Conservation (phyloP, 2,329 filamentous ascomycete genomes). For the Colletotrichum coccodes region DNA sequence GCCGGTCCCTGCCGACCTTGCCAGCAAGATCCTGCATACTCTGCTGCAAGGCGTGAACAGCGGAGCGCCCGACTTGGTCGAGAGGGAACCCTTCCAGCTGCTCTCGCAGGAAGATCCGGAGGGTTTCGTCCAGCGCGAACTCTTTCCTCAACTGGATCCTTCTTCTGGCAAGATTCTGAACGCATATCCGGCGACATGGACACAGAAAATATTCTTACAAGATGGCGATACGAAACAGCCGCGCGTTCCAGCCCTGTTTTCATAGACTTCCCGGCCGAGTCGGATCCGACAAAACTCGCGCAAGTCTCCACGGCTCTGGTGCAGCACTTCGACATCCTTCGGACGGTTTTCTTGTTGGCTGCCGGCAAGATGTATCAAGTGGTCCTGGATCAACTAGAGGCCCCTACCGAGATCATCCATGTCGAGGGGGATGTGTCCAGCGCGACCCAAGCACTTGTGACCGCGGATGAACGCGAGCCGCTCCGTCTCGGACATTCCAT, state of each 20-base stretch:
- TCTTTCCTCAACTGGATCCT: slow-evolving; percentile 2
- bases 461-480: slow-evolving; percentile 1
- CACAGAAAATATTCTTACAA: slow-evolving; percentile 15
- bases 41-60: not conserved
- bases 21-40: slow-evolving; percentile 2
- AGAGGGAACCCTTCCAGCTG: slow-evolving; percentile 26
- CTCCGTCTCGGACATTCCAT: slow-evolving; percentile 7
- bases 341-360: slow-evolving; percentile 21
- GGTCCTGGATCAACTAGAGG: slow-evolving; percentile 10
- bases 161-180: not conserved
- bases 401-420: slow-evolving; percentile 19
- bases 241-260: slow-evolving; percentile 5
- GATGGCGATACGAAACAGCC: slow-evolving; percentile 3
- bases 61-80: not conserved
- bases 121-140: slow-evolving; percentile 4
- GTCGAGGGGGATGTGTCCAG: not conserved
- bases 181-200: slow-evolving; percentile 14
- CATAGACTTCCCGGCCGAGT: slow-evolving; percentile 24
- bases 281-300: not conserved
- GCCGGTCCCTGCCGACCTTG: slow-evolving; percentile 16
- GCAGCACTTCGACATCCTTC: slow-evolving; percentile 29
- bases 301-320: slow-evolving; percentile 15
- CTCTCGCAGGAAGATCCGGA: slow-evolving; percentile 18
- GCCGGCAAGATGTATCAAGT: slow-evolving; percentile 24
- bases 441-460: not conserved